A percentile compares a stretch with the other conserved stretches of the same genome.
Evolutionary conservation across 805 yeast genomes (phyloP).

Genomic region (Metschnikowia reukaufii): DNA sequence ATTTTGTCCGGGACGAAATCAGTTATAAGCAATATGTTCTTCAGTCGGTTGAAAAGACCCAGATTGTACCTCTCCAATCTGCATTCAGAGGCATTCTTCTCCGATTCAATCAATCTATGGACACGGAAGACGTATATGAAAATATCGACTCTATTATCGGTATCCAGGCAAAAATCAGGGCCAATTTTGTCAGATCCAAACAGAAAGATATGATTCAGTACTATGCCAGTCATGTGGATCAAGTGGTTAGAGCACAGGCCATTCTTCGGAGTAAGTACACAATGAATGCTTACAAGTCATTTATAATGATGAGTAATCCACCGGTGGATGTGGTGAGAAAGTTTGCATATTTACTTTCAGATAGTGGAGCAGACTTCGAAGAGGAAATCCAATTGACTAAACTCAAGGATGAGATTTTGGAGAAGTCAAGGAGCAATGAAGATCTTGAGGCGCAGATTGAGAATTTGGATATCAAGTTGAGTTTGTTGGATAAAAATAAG

Average conservation of each 20-base stretch:
- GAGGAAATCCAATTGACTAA: constrained; percentile 71
- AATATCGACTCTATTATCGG: constrained; percentile 38
- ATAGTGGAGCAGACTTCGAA: constrained; percentile 69
- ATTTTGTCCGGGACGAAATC: constrained; percentile 32
- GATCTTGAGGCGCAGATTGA: constrained; percentile 71
- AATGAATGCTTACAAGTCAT: constrained; percentile 68
- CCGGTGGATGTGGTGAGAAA: constrained; percentile 72
- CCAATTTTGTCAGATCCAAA: constrained; percentile 40
- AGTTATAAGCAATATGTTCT: constrained; percentile 18
- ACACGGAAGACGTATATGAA: constrained; percentile 52
- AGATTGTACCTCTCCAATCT: constrained; percentile 53
- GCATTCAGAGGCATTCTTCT: constrained; percentile 60
- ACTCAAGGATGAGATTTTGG: constrained; percentile 65
- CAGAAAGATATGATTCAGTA: constrained; percentile 36
- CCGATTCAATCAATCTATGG: constrained; percentile 55
- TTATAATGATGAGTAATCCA: constrained; percentile 72
- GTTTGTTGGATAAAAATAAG: constrained; percentile 74
- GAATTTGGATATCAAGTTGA: constrained; percentile 74
- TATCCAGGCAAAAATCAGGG: constrained; percentile 60
- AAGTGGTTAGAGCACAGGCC: constrained; percentile 73
- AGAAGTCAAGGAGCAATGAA: constrained; percentile 68
- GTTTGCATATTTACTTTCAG: constrained; percentile 74
- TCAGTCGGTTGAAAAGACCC: constrained; percentile 13
- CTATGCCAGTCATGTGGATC: constrained; percentile 56
- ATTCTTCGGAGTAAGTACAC: constrained; percentile 65